Evolutionary conservation across 1,284 basidiomycete species (phyloP).

Genomic region (Moesziomyces antarcticus): DNA sequence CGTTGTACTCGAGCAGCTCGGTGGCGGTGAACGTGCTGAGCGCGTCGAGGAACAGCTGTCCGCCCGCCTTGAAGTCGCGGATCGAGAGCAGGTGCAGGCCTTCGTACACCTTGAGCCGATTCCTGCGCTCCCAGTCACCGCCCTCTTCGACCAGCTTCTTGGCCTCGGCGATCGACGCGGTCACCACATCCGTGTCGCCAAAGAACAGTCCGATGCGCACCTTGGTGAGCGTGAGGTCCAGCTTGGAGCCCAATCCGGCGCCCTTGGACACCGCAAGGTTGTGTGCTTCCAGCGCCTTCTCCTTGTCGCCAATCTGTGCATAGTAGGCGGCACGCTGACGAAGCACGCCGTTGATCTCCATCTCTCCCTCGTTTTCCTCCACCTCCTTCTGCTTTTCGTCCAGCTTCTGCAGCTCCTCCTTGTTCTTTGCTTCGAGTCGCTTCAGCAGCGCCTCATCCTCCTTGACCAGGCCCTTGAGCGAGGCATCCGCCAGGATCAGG

Average conservation of each 20-base stretch:
- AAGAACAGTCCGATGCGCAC: slow-evolving; percentile 93
- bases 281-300: slow-evolving; percentile 76
- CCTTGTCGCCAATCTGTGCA: slow-evolving; percentile 89
- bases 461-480: slow-evolving; percentile 64
- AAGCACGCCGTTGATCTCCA: slow-evolving; percentile 88
- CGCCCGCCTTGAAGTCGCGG: slow-evolving; percentile 74
- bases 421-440: slow-evolving; percentile 80
- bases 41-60: slow-evolving; percentile 84
- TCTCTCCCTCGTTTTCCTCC: slow-evolving; percentile 90
- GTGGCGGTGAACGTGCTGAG: slow-evolving; percentile 93
- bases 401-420: slow-evolving; percentile 79
- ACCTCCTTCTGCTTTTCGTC: slow-evolving; percentile 85
- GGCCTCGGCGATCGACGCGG: slow-evolving; percentile 80
- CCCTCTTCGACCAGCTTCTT: slow-evolving; percentile 91
- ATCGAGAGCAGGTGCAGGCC: slow-evolving; percentile 87
- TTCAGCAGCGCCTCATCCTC: slow-evolving; percentile 75
- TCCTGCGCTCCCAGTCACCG: slow-evolving; percentile 97
- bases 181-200: slow-evolving; percentile 81
- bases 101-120: slow-evolving; percentile 94
- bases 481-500: slow-evolving; percentile 57
- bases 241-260: slow-evolving; percentile 88
- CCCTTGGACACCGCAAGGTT: slow-evolving; percentile 90
- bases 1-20: slow-evolving; percentile 88
- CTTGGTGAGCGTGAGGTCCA: slow-evolving; percentile 90
- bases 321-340: slow-evolving; percentile 87